A percentile compares a stretch with the other conserved stretches of the same genome.
Evolutionary conservation across 2,329 filamentous ascomycete genomes (phyloP).

Genomic region (Stachybotrys elegans): DNA sequence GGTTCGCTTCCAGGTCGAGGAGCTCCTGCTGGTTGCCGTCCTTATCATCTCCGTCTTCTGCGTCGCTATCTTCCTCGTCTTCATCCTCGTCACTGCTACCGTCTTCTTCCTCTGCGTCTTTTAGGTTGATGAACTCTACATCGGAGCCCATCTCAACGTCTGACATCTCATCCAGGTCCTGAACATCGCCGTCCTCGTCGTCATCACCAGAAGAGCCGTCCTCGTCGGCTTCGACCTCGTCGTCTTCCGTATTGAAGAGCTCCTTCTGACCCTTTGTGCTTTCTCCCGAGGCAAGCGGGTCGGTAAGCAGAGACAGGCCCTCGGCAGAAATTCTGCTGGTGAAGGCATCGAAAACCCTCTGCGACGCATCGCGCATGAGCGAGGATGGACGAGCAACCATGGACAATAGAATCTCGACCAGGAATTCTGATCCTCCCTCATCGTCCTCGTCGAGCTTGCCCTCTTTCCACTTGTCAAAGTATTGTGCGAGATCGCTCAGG

Average conservation of each 20-base stretch:
- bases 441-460: constrained; percentile 40
- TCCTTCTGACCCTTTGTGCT: constrained; percentile 78
- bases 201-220: constrained; percentile 34
- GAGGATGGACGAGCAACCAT: constrained; percentile 82
- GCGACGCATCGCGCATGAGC: constrained; percentile 78
- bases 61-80: constrained; percentile 34
- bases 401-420: constrained; percentile 86
- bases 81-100: constrained; percentile 39
- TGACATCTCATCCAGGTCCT: constrained; percentile 34
- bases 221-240: constrained; percentile 42
- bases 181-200: constrained; percentile 32
- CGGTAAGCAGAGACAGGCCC: constrained; percentile 60
- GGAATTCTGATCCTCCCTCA: constrained; percentile 58
- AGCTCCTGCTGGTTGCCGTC: constrained; percentile 37
- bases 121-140: constrained; percentile 43
- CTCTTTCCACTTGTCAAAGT: constrained; percentile 61
- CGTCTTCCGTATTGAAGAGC: constrained; percentile 68
- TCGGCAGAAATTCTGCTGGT: constrained; percentile 67
- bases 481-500: constrained; percentile 74
- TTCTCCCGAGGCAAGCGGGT: constrained; percentile 74
- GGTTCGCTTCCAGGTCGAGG: constrained; percentile 62
- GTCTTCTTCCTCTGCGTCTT: constrained; percentile 35
- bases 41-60: constrained; percentile 33
- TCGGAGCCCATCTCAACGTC: constrained; percentile 46
- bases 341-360: constrained; percentile 84